A percentile compares a stretch with the other conserved stretches of the same genome.
These are phyloP conservation scores for Phytophthora boehmeriae DNA, from an alignment of 352 stramenopile species.

Conservation along the genomic window DNA sequence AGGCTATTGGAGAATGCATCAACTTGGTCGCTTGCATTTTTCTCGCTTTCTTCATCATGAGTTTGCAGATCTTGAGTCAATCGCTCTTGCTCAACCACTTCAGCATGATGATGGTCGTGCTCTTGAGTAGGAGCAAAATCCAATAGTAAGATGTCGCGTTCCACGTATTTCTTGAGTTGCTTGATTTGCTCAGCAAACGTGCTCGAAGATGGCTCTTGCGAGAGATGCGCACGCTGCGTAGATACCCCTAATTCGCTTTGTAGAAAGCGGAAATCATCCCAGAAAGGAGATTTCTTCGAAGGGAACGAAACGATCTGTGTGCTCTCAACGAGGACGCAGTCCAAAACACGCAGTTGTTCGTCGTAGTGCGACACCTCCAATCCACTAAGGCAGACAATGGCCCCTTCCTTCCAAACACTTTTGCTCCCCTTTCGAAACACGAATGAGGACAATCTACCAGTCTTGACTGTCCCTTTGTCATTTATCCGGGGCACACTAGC, in stretches of 20 bases:
- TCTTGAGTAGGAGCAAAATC: conserved; percentile 50
- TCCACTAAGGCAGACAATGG: conserved; percentile 57
- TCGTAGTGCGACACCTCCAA: conserved; percentile 73
- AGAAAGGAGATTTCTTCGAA: conserved; percentile 66
- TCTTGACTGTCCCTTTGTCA: conserved; percentile 10
- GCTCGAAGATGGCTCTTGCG: conserved; percentile 2
- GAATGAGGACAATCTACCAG: conserved; percentile 29
- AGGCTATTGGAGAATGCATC: not conserved
- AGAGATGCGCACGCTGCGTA: conserved; percentile 3
- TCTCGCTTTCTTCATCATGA: conserved; percentile 30
- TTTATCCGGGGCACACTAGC: conserved; percentile 31
- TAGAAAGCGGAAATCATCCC: conserved; percentile 29
- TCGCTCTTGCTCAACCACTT: conserved; percentile 38
- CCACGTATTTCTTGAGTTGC: conserved; percentile 54
- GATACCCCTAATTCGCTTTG: conserved; percentile 11
- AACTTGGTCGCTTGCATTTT: conserved; percentile 1
- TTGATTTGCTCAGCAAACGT: conserved; percentile 24
- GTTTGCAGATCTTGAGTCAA: conserved; percentile 57
- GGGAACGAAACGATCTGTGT: conserved; percentile 59
- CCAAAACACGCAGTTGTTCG: conserved; percentile 54
- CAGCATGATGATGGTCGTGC: conserved; percentile 40
- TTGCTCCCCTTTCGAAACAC: conserved; percentile 53
- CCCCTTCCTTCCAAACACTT: conserved; percentile 58
- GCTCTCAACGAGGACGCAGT: conserved; percentile 63
- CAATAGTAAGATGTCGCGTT: conserved; percentile 48